These are phyloP conservation scores for Fusarium multiceps DNA, from an alignment of 2,329 filamentous ascomycete species.

Conservation along the genomic window DNA sequence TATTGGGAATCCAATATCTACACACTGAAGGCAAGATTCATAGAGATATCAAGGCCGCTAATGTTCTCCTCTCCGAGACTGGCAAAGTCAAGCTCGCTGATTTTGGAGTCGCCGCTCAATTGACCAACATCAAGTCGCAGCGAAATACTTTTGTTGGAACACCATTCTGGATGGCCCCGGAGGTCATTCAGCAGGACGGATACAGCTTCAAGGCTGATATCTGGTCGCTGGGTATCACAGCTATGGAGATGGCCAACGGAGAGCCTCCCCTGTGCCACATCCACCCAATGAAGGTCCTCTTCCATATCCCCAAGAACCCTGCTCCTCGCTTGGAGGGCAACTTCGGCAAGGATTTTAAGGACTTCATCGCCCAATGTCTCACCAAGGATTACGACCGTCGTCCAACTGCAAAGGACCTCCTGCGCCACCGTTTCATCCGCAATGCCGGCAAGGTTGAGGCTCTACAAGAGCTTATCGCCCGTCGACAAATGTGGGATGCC, in stretches of 20 bases:
- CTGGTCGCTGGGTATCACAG: slow-evolving; percentile 92
- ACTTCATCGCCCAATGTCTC: slow-evolving; percentile 90
- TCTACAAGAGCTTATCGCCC: slow-evolving; percentile 86
- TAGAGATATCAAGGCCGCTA: slow-evolving; percentile 95
- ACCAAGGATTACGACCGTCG: slow-evolving; percentile 90
- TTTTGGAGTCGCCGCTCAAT: slow-evolving; percentile 95
- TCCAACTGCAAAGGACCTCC: slow-evolving; percentile 85
- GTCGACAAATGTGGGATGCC: slow-evolving; percentile 84
- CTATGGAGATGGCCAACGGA: slow-evolving; percentile 88
- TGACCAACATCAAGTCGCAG: slow-evolving; percentile 97
- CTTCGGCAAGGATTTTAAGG: slow-evolving; percentile 91
- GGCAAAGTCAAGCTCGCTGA: slow-evolving; percentile 96
- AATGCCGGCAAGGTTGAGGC: slow-evolving; percentile 88
- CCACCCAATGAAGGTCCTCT: slow-evolving; percentile 94
- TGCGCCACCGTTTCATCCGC: slow-evolving; percentile 89
- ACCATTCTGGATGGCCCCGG: slow-evolving; percentile 96
- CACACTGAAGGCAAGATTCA: slow-evolving; percentile 96
- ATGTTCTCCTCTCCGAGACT: slow-evolving; percentile 88
- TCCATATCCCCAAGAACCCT: slow-evolving; percentile 88
- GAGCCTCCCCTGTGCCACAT: slow-evolving; percentile 88
- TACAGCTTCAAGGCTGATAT: slow-evolving; percentile 92
- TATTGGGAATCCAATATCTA: slow-evolving; percentile 91
- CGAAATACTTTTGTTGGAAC: slow-evolving; percentile 98
- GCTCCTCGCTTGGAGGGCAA: slow-evolving; percentile 86
- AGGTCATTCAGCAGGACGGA: slow-evolving; percentile 88